A percentile compares a stretch with the other conserved stretches of the same genome.
These are phyloP conservation scores for Botrytis hyacinthi DNA, from an alignment of 2,329 filamentous ascomycete genomes.

Conservation along the genomic window DNA sequence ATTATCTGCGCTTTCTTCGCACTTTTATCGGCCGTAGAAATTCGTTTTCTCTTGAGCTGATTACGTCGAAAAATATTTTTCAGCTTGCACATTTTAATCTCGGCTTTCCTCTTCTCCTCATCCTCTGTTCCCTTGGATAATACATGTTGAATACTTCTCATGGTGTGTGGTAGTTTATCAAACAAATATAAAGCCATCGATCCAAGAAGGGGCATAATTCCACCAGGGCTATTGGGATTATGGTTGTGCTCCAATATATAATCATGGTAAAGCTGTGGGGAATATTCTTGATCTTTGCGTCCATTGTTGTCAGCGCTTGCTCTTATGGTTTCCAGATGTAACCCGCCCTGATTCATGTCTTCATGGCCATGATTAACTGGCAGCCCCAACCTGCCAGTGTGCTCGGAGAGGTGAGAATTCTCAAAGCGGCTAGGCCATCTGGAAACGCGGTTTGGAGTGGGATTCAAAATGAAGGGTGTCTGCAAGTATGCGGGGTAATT, in stretches of 20 bases:
- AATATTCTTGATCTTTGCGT: not conserved
- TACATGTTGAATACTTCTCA: not conserved
- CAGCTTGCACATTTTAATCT: not conserved
- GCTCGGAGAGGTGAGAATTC: not conserved
- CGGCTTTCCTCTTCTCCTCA: not conserved
- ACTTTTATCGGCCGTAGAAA: fast-evolving
- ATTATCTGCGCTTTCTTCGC: fast-evolving
- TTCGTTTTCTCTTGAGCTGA: not conserved
- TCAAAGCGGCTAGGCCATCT: not conserved
- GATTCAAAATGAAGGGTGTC: not conserved
- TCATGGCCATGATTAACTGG: not conserved
- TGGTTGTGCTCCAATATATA: fast-evolving
- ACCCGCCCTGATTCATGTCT: not conserved
- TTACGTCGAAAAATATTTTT: not conserved
- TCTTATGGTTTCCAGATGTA: not conserved
- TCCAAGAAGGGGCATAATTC: not conserved
- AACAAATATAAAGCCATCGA: not conserved
- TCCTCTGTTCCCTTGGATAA: not conserved
- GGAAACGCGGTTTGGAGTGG: not conserved
- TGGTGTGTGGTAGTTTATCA: not conserved
- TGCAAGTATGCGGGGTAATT: not conserved
- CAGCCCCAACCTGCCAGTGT: not conserved
- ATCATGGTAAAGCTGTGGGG: not conserved
- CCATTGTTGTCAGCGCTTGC: fast-evolving
- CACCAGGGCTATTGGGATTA: not conserved